Percentiles rank a stretch among this genome's conserved stretches.
Evolutionary conservation across 495 filamentous ascomycete genomes (phyloP).

Genomic region (Aspergillus nidulans): DNA sequence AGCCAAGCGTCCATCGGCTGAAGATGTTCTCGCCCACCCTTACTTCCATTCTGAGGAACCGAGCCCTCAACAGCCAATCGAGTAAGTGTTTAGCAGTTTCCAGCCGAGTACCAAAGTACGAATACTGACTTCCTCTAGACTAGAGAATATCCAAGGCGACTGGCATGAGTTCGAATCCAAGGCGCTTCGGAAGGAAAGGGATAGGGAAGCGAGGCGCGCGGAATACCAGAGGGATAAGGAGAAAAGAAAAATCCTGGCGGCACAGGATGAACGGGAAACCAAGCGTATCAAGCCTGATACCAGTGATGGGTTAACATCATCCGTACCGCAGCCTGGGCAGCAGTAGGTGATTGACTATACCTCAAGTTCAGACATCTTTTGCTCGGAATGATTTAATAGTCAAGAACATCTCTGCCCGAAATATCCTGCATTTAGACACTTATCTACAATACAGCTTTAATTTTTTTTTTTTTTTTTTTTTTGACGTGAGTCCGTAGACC

Average conservation of each 20-base stretch:
- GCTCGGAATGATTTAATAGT: not conserved
- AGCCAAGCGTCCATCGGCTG: conserved; percentile 73
- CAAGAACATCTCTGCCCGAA: not conserved
- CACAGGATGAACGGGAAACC: conserved; percentile 35
- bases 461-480: no score
- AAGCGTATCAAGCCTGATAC: conserved; percentile 32
- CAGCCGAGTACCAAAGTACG: not conserved
- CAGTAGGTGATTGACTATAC: not conserved
- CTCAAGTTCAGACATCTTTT: not conserved
- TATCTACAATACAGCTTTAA: not conserved
- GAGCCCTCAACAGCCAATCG: conserved; percentile 67
- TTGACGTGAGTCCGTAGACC: not conserved
- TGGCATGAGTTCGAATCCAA: conserved; percentile 99
- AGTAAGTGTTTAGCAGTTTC: conserved; percentile 55
- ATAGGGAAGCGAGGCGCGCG: conserved; percentile 67
- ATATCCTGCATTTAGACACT: not conserved
- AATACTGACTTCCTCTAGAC: conserved; percentile 43
- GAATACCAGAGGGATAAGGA: conserved; percentile 52
- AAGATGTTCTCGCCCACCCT: conserved; percentile 79
- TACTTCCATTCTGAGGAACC: conserved; percentile 89
- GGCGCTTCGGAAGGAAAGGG: conserved; percentile 84
- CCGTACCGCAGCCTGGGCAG: conserved; percentile 2
- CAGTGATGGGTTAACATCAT: not conserved
- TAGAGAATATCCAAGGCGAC: conserved; percentile 82
- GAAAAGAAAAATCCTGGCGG: conserved; percentile 41